phyloP scores from a whole-genome alignment of 1,284 basidiomycete species.

The Blastosporella zonata region DNA sequence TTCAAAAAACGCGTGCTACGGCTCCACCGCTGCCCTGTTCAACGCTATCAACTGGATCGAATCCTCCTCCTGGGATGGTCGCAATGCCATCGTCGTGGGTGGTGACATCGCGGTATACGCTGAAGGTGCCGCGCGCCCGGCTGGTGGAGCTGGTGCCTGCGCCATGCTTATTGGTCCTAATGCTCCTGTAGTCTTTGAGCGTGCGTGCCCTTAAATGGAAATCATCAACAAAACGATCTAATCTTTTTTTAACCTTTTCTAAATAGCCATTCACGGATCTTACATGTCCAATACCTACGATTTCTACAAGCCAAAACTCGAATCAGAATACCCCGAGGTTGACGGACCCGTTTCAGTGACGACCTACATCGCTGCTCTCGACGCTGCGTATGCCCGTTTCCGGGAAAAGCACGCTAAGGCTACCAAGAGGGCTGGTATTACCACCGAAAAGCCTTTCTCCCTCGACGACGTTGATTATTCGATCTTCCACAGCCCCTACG shows the following conservation, averaged over 20 bases:
- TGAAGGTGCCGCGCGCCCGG: slow-evolving; percentile 92
- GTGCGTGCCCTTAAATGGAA: slow-evolving; percentile 67
- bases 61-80: slow-evolving; percentile 95
- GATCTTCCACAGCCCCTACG: slow-evolving; percentile 94
- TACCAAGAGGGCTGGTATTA: slow-evolving; percentile 39
- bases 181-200: slow-evolving; percentile 92
- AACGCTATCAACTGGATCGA: slow-evolving; percentile 98
- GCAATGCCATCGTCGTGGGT: slow-evolving; percentile 95
- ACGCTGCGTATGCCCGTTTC: slow-evolving; percentile 87
- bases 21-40: slow-evolving; percentile 96
- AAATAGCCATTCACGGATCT: slow-evolving; percentile 94
- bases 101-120: slow-evolving; percentile 99
- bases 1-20: slow-evolving; percentile 99
- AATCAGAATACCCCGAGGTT: slow-evolving; percentile 94
- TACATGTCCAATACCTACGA: slow-evolving; percentile 99
- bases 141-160: slow-evolving; percentile 94
- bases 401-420: slow-evolving; percentile 78
- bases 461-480: slow-evolving; percentile 85
- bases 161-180: slow-evolving; percentile 96
- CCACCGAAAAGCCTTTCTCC: slow-evolving; percentile 54
- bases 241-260: slow-evolving; percentile 12
- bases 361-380: slow-evolving; percentile 93
- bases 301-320: slow-evolving; percentile 95
- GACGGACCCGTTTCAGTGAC: slow-evolving; percentile 97
- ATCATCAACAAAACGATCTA: slow-evolving; percentile 12